Evolutionary conservation across 2,329 filamentous ascomycete genomes (phyloP).

Genomic region (Stachybotrys chlorohalonatus): DNA sequence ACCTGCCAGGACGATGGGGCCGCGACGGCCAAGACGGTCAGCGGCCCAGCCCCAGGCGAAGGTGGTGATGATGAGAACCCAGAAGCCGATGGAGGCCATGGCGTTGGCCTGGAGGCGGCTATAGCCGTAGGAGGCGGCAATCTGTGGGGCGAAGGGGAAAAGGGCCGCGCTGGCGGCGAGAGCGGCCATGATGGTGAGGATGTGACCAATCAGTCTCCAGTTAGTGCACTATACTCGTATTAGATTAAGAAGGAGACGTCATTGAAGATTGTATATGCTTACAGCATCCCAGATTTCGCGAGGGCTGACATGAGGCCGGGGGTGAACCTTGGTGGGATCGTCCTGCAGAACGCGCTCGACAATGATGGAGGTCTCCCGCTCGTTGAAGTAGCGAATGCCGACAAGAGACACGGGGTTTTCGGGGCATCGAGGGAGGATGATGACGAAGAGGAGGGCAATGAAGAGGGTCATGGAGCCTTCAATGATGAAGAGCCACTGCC

Average conservation of each 20-base stretch:
- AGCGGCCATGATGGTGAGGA: slow-evolving; percentile 5
- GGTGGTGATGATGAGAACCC: slow-evolving; percentile 22
- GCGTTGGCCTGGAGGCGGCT: slow-evolving; percentile 17
- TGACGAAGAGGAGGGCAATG: slow-evolving; percentile 19
- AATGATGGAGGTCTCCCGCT: slow-evolving; percentile 25
- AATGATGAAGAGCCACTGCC: slow-evolving; percentile 15
- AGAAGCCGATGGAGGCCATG: slow-evolving; percentile 24
- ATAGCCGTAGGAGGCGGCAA: slow-evolving; percentile 24
- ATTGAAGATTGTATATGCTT: slow-evolving; percentile 1
- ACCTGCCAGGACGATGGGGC: not conserved
- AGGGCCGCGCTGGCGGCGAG: not conserved
- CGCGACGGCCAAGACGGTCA: slow-evolving; percentile 3
- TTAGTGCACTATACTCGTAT: slow-evolving; percentile 20
- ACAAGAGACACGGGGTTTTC: slow-evolving; percentile 20
- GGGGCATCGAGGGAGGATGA: slow-evolving; percentile 10
- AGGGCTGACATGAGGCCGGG: slow-evolving; percentile 17
- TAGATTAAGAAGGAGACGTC: not conserved
- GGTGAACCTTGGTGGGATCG: slow-evolving; percentile 21
- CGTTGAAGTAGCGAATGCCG: slow-evolving; percentile 20
- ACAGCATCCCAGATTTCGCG: slow-evolving; percentile 24
- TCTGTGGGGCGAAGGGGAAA: not conserved
- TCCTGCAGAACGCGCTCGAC: slow-evolving; percentile 16
- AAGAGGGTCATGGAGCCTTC: slow-evolving; percentile 20
- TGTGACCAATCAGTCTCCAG: slow-evolving; percentile 25
- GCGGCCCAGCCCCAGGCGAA: slow-evolving; percentile 16